Percentiles rank a stretch among this genome's conserved stretches.
phyloP scores from a whole-genome alignment of 768 basidiomycete species.

The Podaxis mareebaensis region DNA sequence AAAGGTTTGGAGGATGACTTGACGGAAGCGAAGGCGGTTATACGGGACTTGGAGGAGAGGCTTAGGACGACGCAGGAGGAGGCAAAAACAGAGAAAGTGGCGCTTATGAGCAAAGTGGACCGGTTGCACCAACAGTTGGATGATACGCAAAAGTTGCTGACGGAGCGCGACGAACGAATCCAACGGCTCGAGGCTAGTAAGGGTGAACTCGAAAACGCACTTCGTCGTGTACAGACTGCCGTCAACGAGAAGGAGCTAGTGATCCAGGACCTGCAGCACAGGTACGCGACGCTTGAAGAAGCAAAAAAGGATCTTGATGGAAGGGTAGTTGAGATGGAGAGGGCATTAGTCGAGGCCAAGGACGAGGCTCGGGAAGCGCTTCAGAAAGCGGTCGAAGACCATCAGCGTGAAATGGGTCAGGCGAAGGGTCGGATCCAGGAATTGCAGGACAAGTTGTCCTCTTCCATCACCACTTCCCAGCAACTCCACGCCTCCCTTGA shows the following conservation, averaged over 20 bases:
- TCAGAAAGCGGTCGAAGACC: background rate
- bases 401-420: constrained; percentile 5
- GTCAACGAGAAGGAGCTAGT: constrained; percentile 2
- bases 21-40: background rate
- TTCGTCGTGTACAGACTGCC: background rate
- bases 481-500: constrained; percentile 9
- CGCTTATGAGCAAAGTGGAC: background rate
- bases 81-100: background rate
- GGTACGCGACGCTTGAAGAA: background rate
- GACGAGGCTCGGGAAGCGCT: background rate
- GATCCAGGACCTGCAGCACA: background rate
- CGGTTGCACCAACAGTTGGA: background rate
- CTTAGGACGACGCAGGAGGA: background rate
- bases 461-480: constrained; percentile 2
- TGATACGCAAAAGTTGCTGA: background rate
- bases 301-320: background rate
- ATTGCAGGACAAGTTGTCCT: constrained; percentile 3
- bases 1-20: background rate
- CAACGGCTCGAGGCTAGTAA: background rate
- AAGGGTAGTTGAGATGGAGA: constrained; percentile 1
- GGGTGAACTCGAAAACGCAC: background rate
- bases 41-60: constrained; percentile 6
- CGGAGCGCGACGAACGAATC: background rate
- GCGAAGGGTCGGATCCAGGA: constrained; percentile 1
- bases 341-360: background rate